Conservation (phyloP, 306 rosid species). For the Prinsepia uniflora region DNA sequence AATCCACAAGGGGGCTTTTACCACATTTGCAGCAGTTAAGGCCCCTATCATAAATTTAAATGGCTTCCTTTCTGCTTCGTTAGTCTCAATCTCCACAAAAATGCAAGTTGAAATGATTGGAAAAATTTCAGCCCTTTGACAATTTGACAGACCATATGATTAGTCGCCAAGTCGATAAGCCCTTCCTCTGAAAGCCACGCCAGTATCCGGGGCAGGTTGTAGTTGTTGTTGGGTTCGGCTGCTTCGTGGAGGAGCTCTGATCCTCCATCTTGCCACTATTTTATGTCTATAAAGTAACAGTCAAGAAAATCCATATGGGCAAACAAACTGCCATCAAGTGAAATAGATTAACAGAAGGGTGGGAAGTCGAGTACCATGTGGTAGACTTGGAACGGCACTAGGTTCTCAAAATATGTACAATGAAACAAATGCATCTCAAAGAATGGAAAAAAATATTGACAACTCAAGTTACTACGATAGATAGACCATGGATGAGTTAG, state of each 20-base stretch:
- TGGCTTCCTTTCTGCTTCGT: constrained; percentile 18
- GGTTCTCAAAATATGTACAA: too few relatives aligned
- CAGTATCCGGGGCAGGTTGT: constrained; percentile 40
- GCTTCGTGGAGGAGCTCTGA: constrained; percentile 58
- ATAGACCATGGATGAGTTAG: not conserved
- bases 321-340: not conserved
- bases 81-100: constrained; percentile 28
- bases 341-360: not conserved
- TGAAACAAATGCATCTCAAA: not conserved
- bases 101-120: not conserved
- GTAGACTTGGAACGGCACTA: not conserved
- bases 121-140: constrained; percentile 10
- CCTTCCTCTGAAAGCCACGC: constrained; percentile 80
- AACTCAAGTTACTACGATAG: not conserved
- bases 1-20: constrained; percentile 1
- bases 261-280: constrained; percentile 74
- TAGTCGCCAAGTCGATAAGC: constrained; percentile 62
- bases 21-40: constrained; percentile 11
- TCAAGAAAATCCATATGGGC: constrained; percentile 32
- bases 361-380: not conserved
- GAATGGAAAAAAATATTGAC: not conserved
- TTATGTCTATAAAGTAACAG: constrained; percentile 52
- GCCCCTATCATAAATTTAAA: constrained; percentile 3
- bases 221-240: constrained; percentile 28
- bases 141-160: not conserved